Percentiles rank a stretch among this genome's conserved stretches.
phyloP scores from a whole-genome alignment of 78 protist species.

The Bigelowiella natans region DNA sequence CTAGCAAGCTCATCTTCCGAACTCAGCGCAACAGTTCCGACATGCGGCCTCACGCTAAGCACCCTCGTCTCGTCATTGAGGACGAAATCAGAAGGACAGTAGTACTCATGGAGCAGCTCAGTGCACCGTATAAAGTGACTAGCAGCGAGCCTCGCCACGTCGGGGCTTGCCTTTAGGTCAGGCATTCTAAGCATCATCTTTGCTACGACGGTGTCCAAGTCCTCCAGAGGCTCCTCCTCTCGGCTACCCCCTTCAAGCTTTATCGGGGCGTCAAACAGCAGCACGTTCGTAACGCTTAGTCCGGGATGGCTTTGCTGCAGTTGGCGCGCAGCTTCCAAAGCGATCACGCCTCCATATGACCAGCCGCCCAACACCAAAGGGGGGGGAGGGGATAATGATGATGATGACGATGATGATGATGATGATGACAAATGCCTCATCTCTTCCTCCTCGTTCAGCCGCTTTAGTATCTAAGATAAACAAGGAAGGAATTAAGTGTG shows the following conservation, averaged over 20 bases:
- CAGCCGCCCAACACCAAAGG: slow-evolving; percentile 1
- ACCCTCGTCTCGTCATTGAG: background rate
- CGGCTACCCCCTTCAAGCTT: background rate
- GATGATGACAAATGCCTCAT: no score
- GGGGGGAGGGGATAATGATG: no score
- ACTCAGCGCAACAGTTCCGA: background rate
- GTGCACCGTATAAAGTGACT: background rate
- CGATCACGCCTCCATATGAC: slow-evolving; percentile 15
- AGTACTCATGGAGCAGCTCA: background rate
- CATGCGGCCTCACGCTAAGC: background rate
- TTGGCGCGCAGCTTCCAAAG: background rate
- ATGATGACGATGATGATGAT: no score
- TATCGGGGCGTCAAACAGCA: background rate
- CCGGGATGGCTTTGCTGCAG: background rate
- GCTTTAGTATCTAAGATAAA: no score
- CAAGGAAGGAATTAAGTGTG: no score
- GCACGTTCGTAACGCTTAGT: background rate
- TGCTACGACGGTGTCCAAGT: background rate
- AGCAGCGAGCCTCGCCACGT: background rate
- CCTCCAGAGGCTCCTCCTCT: background rate
- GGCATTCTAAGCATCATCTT: background rate
- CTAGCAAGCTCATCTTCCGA: background rate
- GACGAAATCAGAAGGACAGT: background rate
- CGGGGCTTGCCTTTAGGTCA: background rate
- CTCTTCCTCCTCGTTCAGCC: no score